These are phyloP conservation scores for Phytophthora megakarya DNA, from an alignment of 352 stramenopile species.

Conservation along the genomic window DNA sequence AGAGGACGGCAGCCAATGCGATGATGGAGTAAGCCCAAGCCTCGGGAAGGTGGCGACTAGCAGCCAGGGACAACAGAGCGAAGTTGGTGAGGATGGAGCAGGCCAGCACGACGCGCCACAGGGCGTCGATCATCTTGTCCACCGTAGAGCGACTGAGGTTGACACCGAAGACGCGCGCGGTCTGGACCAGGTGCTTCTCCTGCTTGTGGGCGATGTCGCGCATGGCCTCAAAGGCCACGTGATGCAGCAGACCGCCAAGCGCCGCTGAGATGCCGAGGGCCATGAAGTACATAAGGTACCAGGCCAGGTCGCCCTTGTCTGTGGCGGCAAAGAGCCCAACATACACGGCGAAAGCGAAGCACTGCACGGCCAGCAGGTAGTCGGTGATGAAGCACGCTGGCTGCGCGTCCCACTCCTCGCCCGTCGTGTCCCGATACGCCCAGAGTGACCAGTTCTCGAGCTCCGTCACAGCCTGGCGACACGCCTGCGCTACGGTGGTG, in stretches of 20 bases:
- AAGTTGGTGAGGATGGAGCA: slow-evolving; percentile 89
- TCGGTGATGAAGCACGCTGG: slow-evolving; percentile 89
- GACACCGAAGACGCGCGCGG: slow-evolving; percentile 74
- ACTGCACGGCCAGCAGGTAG: slow-evolving; percentile 84
- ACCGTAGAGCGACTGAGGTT: slow-evolving; percentile 72
- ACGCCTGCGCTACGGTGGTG: slow-evolving; percentile 57
- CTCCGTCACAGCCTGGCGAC: slow-evolving; percentile 66
- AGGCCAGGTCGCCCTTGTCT: slow-evolving; percentile 56
- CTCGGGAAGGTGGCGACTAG: slow-evolving; percentile 74
- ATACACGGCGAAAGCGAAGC: slow-evolving; percentile 83
- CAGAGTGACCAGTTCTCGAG: slow-evolving; percentile 82
- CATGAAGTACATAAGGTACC: slow-evolving; percentile 90
- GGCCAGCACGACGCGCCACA: slow-evolving; percentile 84
- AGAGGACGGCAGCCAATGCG: slow-evolving; percentile 59
- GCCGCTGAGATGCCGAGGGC: slow-evolving; percentile 80
- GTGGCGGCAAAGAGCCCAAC: slow-evolving; percentile 70
- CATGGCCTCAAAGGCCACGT: slow-evolving; percentile 82
- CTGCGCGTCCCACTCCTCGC: slow-evolving; percentile 87
- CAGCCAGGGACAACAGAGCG: slow-evolving; percentile 74
- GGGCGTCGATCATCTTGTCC: slow-evolving; percentile 70
- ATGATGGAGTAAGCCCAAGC: slow-evolving; percentile 83
- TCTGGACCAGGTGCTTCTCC: slow-evolving; percentile 66
- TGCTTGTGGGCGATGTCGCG: slow-evolving; percentile 74
- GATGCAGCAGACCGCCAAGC: slow-evolving; percentile 79
- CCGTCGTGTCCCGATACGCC: slow-evolving; percentile 73